phyloP scores from a whole-genome alignment of 1,284 basidiomycete genomes.

The Ganoderma leucocontextum region DNA sequence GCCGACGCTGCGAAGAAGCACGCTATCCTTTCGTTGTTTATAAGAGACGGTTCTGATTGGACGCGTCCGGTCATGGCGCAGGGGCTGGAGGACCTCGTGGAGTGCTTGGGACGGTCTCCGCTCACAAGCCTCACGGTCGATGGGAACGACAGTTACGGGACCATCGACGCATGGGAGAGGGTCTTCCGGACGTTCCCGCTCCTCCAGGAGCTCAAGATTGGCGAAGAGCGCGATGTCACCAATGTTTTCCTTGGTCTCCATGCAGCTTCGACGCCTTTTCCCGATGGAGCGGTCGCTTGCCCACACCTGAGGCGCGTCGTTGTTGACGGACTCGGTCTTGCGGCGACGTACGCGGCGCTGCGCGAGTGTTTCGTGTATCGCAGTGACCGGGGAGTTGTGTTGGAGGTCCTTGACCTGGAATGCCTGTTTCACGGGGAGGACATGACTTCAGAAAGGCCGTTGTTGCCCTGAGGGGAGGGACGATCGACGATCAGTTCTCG shows the following conservation, averaged over 20 bases:
- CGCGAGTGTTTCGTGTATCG: neutral
- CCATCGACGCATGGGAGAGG: neutral
- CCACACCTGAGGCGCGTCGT: neutral
- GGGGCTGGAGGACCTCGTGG: neutral
- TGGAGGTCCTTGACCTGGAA: neutral
- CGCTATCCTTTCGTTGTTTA: neutral
- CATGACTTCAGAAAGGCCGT: slow-evolving; percentile 51
- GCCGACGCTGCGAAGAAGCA: neutral
- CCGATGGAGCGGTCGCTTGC: neutral
- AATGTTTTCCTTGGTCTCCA: neutral
- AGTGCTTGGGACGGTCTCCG: neutral
- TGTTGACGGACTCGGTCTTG: neutral
- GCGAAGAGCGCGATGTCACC: neutral
- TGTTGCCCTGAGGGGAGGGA: slow-evolving; percentile 60
- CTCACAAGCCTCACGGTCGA: neutral
- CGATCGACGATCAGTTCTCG: slow-evolving; percentile 4
- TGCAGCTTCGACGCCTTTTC: neutral
- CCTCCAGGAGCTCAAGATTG: neutral
- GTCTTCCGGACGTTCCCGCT: neutral
- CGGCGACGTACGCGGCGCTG: neutral
- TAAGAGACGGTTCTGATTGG: neutral
- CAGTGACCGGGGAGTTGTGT: neutral
- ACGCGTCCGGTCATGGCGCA: neutral
- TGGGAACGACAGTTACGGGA: neutral
- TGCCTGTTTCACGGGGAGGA: neutral